Base-by-base conservation (phyloP, 768 basidiomycete genomes). In the Termitomyces sp. region DNA sequence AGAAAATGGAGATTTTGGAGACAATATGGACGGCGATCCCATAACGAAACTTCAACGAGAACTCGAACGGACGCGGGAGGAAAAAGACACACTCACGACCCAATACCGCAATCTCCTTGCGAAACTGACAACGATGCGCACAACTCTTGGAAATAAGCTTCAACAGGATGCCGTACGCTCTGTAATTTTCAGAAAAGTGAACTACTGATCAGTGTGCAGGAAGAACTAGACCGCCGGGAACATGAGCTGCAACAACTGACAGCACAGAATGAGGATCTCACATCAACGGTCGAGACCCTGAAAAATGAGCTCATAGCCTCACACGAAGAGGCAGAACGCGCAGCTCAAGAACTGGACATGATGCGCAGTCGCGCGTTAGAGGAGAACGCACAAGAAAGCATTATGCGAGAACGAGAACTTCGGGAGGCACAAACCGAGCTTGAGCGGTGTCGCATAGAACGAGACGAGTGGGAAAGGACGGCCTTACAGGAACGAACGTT, bases 221-320 rank as follows among this genome's bases (percentile, higher is more conserved):
- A 98, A 86, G 97, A 98, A 81, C 88, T 99, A 43, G 97, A 98
- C 79, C 82, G 94, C 62, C 82, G 93, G 61, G 95, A 95, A 68
- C 87, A 91, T 64, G 80, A 88, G 36, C 82, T 97, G 34, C 89
- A 90, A 57, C 84, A 87, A 59, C 75, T 99, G 27, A 86, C 83
- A 2, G 83, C 81, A 2, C 86, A 93, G 67, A 91, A 88, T 67
- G 88, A 91, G 6, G 87, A 92, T 66, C 78, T 95, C 16, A 69
- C 75, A 8, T 67, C 72, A 32, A 91, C 93, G 0, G 74, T 97
- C 30, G 85, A 89, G 54, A 89, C 93, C 8, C 80, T 98, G 37
- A 88, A 91, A 67, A 66, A 81, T 0, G 97, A 99, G 68, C 80
- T 98, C 44, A 76, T 89, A 46, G 75, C 82, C 0, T 88, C 91